Conservation (phyloP, 2,329 filamentous ascomycete species). For the Tolypocladium tundrense region DNA sequence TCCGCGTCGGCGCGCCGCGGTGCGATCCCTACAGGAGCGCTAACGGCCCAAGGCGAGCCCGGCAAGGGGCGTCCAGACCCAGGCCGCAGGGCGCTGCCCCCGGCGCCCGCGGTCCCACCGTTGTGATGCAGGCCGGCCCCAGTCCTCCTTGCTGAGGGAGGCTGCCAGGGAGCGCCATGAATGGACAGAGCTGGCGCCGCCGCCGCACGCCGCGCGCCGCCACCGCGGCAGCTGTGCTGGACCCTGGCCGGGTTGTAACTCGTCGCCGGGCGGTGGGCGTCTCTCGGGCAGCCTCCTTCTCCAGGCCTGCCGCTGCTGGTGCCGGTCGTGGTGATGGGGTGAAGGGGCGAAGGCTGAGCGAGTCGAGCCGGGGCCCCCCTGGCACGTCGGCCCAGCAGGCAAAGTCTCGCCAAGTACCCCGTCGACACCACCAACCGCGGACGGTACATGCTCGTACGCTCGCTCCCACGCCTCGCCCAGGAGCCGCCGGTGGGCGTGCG, state of each 20-base stretch:
- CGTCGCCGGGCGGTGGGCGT: slow-evolving; percentile 1
- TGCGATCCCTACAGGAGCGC: slow-evolving; percentile 10
- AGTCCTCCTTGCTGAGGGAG: slow-evolving; percentile 2
- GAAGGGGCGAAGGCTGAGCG: not conserved
- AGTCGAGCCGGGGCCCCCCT: not conserved
- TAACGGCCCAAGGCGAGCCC: slow-evolving; percentile 2
- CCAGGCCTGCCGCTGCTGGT: not conserved
- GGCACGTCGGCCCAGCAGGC: not conserved
- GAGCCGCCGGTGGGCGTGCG: not conserved
- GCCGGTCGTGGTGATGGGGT: too few relatives aligned
- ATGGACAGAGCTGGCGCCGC: slow-evolving; percentile 7
- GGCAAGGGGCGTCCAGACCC: slow-evolving; percentile 5
- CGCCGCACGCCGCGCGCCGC: slow-evolving; percentile 7
- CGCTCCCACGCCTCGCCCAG: not conserved
- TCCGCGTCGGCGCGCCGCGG: not conserved
- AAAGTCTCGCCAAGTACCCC: not conserved
- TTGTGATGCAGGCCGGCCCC: not conserved
- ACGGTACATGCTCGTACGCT: not conserved
- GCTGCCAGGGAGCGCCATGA: slow-evolving; percentile 5
- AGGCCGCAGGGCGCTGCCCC: not conserved
- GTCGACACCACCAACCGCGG: not conserved
- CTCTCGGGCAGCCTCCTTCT: not conserved
- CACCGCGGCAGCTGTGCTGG: slow-evolving; percentile 5
- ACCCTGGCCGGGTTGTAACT: not conserved
- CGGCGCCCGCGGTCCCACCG: slow-evolving; percentile 4